phyloP scores from a whole-genome alignment of 768 basidiomycete genomes.

The Amanita muscaria region DNA sequence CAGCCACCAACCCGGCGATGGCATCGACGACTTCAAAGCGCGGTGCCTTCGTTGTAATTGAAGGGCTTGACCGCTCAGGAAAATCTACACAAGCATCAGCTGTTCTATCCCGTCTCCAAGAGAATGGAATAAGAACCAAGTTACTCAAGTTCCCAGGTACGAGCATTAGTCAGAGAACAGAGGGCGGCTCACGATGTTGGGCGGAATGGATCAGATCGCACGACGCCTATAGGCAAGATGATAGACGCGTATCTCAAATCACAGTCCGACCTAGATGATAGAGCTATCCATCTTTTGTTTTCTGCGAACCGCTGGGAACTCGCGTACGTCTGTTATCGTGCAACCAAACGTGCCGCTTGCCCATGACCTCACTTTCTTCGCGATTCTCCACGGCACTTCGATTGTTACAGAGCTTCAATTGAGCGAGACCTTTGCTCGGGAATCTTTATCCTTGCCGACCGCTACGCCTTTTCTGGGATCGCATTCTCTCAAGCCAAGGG shows the following conservation, averaged over 20 bases:
- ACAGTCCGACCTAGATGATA: constrained; percentile 82
- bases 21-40: background rate
- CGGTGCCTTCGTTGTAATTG: constrained; percentile 75
- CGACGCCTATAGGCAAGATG: constrained; percentile 85
- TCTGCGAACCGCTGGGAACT: constrained; percentile 97
- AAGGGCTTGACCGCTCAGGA: constrained; percentile 93
- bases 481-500: constrained; percentile 72
- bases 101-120: constrained; percentile 47
- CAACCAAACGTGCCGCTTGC: too few species aligned
- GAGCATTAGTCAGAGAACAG: constrained; percentile 9
- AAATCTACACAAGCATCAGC: constrained; percentile 80
- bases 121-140: constrained; percentile 36
- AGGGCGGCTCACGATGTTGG: background rate
- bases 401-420: constrained; percentile 40
- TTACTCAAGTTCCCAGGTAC: constrained; percentile 88
- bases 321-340: constrained; percentile 41
- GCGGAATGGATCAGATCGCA: constrained; percentile 52
- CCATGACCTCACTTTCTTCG: too few species aligned
- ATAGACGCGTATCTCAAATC: constrained; percentile 88
- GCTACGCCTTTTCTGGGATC: constrained; percentile 95
- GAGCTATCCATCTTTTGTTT: constrained; percentile 87
- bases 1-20: too few species aligned
- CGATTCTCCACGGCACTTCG: too few species aligned
- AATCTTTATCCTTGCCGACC: constrained; percentile 75
- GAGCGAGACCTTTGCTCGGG: constrained; percentile 40